A percentile compares a stretch with the other conserved stretches of the same genome.
Evolutionary conservation across 345 rosid species (phyloP).

Genomic region (Theobroma cacao): DNA sequence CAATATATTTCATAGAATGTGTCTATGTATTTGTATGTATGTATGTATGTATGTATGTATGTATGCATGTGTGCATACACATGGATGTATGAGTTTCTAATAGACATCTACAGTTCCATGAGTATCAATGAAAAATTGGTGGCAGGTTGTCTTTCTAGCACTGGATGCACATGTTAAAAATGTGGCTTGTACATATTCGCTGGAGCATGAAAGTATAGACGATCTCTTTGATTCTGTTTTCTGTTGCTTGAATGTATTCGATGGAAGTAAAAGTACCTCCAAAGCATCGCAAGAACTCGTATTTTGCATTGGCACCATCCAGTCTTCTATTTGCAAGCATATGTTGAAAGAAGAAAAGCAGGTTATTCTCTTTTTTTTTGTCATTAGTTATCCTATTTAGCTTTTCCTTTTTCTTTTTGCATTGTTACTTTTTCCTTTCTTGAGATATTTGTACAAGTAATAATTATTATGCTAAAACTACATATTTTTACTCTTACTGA

Average conservation of each 20-base stretch:
- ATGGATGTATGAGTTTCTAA: background rate
- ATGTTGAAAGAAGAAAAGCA: constrained; percentile 83
- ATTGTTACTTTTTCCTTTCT: background rate
- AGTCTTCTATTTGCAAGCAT: constrained; percentile 58
- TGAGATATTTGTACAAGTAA: background rate
- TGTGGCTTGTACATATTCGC: constrained; percentile 55
- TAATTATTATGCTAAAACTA: background rate
- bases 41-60: background rate
- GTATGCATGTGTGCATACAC: background rate
- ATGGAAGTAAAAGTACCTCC: constrained; percentile 23
- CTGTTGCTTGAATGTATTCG: constrained; percentile 36
- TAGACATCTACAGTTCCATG: background rate
- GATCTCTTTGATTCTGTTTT: constrained; percentile 44
- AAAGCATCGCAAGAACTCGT: constrained; percentile 50
- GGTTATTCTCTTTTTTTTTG: constrained; percentile 33
- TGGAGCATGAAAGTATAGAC: constrained; percentile 64
- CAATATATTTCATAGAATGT: background rate
- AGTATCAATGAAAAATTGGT: constrained; percentile 18
- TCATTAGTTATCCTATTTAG: background rate
- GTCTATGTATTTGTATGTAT: background rate
- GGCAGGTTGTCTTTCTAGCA: constrained; percentile 69
- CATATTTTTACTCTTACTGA: background rate
- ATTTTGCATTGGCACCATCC: constrained; percentile 41
- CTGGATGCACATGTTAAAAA: constrained; percentile 52
- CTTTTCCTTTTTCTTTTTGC: background rate